phyloP scores from a whole-genome alignment of 1,139 yeast species.

The Lodderomyces beijingensis region DNA sequence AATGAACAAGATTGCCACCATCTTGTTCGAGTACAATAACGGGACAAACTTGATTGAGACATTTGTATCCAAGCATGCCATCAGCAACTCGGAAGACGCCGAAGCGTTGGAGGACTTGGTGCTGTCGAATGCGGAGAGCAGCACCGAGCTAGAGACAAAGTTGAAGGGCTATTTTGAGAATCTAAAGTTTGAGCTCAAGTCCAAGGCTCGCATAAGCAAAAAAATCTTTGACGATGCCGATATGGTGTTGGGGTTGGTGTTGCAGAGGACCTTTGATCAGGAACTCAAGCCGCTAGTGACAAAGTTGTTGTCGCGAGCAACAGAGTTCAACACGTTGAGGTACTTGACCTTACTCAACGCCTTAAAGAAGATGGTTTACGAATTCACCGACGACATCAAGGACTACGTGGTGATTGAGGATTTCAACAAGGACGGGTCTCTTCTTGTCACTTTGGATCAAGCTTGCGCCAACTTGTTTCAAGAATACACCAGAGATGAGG shows the following conservation, averaged over 20 bases:
- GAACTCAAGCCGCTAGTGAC: slow-evolving; percentile 66
- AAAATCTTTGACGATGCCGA: slow-evolving; percentile 68
- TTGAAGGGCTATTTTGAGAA: slow-evolving; percentile 29
- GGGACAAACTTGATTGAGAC: slow-evolving; percentile 80
- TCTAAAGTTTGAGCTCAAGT: slow-evolving; percentile 45
- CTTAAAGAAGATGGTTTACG: slow-evolving; percentile 56
- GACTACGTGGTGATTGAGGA: slow-evolving; percentile 49
- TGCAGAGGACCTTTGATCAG: slow-evolving; percentile 77
- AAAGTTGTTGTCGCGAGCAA: slow-evolving; percentile 58
- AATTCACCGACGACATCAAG: slow-evolving; percentile 63
- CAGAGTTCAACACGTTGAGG: slow-evolving; percentile 62
- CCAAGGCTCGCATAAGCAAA: slow-evolving; percentile 69
- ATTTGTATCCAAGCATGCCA: slow-evolving; percentile 77
- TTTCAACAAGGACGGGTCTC: slow-evolving; percentile 38
- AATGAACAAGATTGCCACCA: slow-evolving; percentile 74
- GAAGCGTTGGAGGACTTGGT: slow-evolving; percentile 18
- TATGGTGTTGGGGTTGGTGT: slow-evolving; percentile 63
- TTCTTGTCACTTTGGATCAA: slow-evolving; percentile 64
- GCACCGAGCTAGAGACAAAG: slow-evolving; percentile 21
- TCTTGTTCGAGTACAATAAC: slow-evolving; percentile 79
- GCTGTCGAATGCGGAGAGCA: not conserved
- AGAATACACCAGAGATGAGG: slow-evolving; percentile 62
- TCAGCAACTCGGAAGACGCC: slow-evolving; percentile 33
- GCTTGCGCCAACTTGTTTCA: slow-evolving; percentile 68
- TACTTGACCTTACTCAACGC: slow-evolving; percentile 75